A percentile compares a stretch with the other conserved stretches of the same genome.
phyloP scores from a whole-genome alignment of 768 basidiomycete genomes.

The Serendipita sp. region DNA sequence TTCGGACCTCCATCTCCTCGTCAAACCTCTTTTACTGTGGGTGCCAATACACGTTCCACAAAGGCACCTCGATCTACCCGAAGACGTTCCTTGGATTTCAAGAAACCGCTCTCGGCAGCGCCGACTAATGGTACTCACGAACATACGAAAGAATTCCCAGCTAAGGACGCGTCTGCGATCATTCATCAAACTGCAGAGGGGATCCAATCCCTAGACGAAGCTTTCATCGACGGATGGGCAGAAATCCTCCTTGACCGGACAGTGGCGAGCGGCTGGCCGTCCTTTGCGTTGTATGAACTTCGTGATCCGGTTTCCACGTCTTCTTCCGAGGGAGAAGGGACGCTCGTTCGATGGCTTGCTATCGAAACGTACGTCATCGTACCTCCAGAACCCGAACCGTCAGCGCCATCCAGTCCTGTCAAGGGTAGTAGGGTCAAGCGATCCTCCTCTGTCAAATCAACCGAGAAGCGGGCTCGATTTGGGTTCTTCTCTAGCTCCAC shows the following conservation, averaged over 20 bases:
- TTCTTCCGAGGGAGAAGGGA: not conserved
- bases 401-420: slow-evolving; percentile 2
- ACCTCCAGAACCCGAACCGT: not conserved
- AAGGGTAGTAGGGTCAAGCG: slow-evolving; percentile 4
- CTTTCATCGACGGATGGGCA: not conserved
- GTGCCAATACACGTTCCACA: not conserved
- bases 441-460: slow-evolving; percentile 4
- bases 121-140: not conserved
- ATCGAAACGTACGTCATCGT: not conserved
- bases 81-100: not conserved
- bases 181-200: not conserved
- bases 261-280: not conserved
- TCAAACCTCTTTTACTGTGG: not conserved
- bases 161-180: not conserved
- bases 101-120: not conserved
- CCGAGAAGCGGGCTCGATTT: not conserved
- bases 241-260: not conserved
- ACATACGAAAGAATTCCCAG: not conserved
- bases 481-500: slow-evolving; percentile 6
- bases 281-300: not conserved
- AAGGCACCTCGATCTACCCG: not conserved
- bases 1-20: not conserved
- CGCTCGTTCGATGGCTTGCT: not conserved
- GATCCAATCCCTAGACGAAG: not conserved
- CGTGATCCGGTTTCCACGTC: not conserved